These are phyloP conservation scores for Chrysosporium keratinophilum DNA, from an alignment of 2,329 filamentous ascomycete species.

Conservation along the genomic window DNA sequence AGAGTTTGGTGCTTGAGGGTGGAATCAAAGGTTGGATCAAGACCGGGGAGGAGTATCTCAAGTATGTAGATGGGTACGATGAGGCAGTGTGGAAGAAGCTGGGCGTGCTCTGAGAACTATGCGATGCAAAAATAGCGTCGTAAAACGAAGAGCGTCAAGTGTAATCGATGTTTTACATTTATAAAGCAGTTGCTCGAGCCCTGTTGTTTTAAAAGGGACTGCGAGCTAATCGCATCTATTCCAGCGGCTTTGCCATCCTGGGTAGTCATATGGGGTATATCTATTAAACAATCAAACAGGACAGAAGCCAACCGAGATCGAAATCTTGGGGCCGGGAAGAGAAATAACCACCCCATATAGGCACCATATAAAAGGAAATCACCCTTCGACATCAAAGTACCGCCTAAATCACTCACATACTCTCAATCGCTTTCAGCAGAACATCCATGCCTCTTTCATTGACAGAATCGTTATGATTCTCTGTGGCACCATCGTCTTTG, in stretches of 20 bases:
- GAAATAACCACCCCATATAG: neutral
- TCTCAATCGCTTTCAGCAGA: constrained; percentile 47
- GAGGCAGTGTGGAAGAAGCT: constrained; percentile 9
- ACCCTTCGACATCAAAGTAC: neutral
- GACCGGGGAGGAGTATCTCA: constrained; percentile 40
- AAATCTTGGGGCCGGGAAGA: neutral
- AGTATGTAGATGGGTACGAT: constrained; percentile 40
- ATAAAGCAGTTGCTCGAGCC: neutral
- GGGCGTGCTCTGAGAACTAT: constrained; percentile 1
- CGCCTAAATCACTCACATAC: constrained; percentile 32
- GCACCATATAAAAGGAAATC: neutral
- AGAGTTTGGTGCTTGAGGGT: constrained; percentile 41
- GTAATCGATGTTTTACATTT: too few species aligned
- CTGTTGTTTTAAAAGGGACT: neutral
- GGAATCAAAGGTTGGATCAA: constrained; percentile 48
- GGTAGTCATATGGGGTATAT: neutral
- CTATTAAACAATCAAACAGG: constrained; percentile 1
- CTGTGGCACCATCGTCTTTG: constrained; percentile 38
- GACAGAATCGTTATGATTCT: constrained; percentile 29
- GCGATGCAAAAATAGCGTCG: too few species aligned
- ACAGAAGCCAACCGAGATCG: neutral
- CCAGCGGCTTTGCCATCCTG: neutral
- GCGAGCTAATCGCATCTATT: neutral
- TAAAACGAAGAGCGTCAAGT: too few species aligned
- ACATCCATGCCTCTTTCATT: constrained; percentile 47